A percentile compares a stretch with the other conserved stretches of the same genome.
Conservation (phyloP, 2,329 filamentous ascomycete species). For the Fusarium fracticaudum region DNA sequence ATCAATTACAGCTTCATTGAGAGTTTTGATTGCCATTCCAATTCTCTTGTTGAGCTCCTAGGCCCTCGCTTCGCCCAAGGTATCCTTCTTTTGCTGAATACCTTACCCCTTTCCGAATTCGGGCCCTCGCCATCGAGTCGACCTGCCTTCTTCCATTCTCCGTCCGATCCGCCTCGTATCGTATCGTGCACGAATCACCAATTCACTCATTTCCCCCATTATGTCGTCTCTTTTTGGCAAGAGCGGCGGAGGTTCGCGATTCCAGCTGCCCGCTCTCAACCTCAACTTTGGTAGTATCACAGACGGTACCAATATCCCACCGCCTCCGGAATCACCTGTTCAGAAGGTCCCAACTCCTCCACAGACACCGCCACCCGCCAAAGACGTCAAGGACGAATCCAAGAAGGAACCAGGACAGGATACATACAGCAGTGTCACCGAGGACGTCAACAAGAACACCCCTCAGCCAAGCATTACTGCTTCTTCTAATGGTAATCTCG, state of each 20-base stretch:
- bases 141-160: slow-evolving; percentile 6
- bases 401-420: slow-evolving; percentile 20
- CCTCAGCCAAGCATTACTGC: slow-evolving; percentile 38
- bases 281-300: slow-evolving; percentile 69
- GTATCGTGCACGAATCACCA: slow-evolving; percentile 21
- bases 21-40: slow-evolving; percentile 1
- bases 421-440: slow-evolving; percentile 24
- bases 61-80: slow-evolving; percentile 4
- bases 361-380: slow-evolving; percentile 45
- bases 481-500: slow-evolving; percentile 54
- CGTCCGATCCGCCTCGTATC: slow-evolving; percentile 19
- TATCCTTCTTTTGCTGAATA: slow-evolving; percentile 5
- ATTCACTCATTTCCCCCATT: slow-evolving; percentile 3
- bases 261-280: slow-evolving; percentile 67
- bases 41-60: slow-evolving; percentile 9
- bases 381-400: slow-evolving; percentile 35
- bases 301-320: slow-evolving; percentile 69
- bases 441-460: slow-evolving; percentile 30
- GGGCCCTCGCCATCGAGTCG: slow-evolving; percentile 21
- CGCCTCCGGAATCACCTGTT: slow-evolving; percentile 65
- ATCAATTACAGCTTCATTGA: slow-evolving; percentile 16
- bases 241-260: slow-evolving; percentile 49
- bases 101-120: slow-evolving; percentile 20
- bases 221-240: slow-evolving; percentile 49
- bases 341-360: slow-evolving; percentile 59